Percentiles rank a stretch among this genome's conserved stretches.
These are phyloP conservation scores for Colletotrichum limetticola DNA, from an alignment of 2,329 filamentous ascomycete genomes.

Conservation along the genomic window DNA sequence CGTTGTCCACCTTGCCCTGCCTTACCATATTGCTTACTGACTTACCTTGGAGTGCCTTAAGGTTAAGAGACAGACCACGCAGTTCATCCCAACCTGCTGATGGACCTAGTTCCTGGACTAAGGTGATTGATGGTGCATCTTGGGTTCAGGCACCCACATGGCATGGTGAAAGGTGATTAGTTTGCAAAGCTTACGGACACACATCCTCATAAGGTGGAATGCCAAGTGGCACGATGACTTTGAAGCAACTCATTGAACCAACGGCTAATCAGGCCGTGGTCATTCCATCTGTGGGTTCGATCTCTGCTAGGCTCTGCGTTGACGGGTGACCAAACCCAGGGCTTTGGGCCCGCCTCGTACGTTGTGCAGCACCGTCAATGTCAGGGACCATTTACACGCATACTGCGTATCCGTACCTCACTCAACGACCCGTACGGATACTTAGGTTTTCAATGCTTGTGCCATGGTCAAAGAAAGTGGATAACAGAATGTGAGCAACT, in stretches of 20 bases:
- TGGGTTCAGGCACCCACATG: not conserved
- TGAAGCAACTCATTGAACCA: not conserved
- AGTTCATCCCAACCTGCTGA: slow-evolving; percentile 30
- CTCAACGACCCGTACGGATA: not conserved
- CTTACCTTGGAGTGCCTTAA: not conserved
- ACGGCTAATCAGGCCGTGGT: not conserved
- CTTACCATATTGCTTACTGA: not conserved
- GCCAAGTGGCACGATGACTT: not conserved
- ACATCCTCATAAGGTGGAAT: not conserved
- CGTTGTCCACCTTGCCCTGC: not conserved
- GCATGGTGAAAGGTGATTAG: not conserved
- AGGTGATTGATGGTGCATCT: not conserved
- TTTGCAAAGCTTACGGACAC: not conserved
- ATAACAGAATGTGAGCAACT: not conserved
- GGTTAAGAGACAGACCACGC: slow-evolving; percentile 14
- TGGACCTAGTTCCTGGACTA: slow-evolving; percentile 3
- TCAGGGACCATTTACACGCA: not conserved
- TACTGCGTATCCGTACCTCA: not conserved
- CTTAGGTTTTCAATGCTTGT: not conserved
- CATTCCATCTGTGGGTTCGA: slow-evolving; percentile 14
- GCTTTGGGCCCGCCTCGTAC: slow-evolving; percentile 16
- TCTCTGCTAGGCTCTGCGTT: not conserved
- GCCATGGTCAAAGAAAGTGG: not conserved
- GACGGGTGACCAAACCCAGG: slow-evolving; percentile 4
- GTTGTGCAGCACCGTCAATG: slow-evolving; percentile 2